phyloP scores from a whole-genome alignment of 495 filamentous ascomycete genomes.

The Thermothielavioides terrestris region DNA sequence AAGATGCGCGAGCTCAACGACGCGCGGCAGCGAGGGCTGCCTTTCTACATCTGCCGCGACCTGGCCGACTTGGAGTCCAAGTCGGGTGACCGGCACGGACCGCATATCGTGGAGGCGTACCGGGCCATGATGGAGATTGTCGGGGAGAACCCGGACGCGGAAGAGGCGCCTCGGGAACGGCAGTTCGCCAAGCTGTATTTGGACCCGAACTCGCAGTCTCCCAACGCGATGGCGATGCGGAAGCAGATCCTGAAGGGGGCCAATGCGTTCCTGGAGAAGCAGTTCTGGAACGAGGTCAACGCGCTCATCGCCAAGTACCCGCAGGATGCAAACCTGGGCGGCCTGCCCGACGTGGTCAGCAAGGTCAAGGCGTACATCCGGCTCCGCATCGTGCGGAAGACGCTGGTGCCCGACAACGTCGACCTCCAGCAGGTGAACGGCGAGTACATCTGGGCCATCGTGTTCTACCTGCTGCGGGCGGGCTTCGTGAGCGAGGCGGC shows the following conservation, averaged over 20 bases:
- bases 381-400: slow-evolving; percentile 63
- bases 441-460: slow-evolving; percentile 85
- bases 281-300: slow-evolving; percentile 65
- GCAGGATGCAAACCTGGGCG: slow-evolving; percentile 80
- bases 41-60: slow-evolving; percentile 61
- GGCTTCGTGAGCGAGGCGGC: slow-evolving; percentile 79
- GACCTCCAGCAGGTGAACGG: slow-evolving; percentile 64
- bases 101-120: slow-evolving; percentile 69
- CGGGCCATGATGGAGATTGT: slow-evolving; percentile 66
- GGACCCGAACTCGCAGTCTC: slow-evolving; percentile 57
- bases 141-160: slow-evolving; percentile 50
- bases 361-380: slow-evolving; percentile 89
- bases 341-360: slow-evolving; percentile 75
- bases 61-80: slow-evolving; percentile 62
- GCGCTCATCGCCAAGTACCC: slow-evolving; percentile 70
- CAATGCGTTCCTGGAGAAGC: slow-evolving; percentile 62
- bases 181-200: slow-evolving; percentile 66
- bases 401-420: slow-evolving; percentile 65
- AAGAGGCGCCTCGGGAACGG: slow-evolving; percentile 58
- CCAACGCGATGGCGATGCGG: slow-evolving; percentile 50
- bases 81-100: slow-evolving; percentile 54
- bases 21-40: slow-evolving; percentile 53
- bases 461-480: slow-evolving; percentile 85
- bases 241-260: slow-evolving; percentile 72
- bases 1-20: slow-evolving; percentile 69